Percentiles rank a stretch among this genome's conserved stretches.
These are phyloP conservation scores for Truncatella angustata DNA, from an alignment of 2,329 filamentous ascomycete species.

Conservation along the genomic window DNA sequence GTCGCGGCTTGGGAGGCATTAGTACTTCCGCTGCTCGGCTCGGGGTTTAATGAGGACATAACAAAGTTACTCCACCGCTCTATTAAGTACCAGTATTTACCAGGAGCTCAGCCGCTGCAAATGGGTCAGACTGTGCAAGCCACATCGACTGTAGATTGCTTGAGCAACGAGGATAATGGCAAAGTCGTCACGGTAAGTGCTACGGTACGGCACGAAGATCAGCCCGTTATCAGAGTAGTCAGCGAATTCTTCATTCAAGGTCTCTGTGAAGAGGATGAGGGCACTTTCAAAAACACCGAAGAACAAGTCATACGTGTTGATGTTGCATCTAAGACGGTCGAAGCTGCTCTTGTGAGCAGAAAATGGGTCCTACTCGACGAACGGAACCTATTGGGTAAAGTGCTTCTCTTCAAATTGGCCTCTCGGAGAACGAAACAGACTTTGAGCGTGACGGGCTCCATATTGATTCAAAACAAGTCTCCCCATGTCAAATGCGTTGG, in stretches of 20 bases:
- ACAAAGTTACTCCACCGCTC: constrained; percentile 95
- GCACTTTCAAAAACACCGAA: background rate
- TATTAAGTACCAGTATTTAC: constrained; percentile 97
- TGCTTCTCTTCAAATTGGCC: no score
- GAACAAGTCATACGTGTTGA: background rate
- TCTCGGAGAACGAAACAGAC: no score
- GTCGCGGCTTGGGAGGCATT: constrained; percentile 98
- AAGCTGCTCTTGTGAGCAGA: background rate
- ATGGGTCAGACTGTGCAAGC: constrained; percentile 92
- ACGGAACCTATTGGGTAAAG: no score
- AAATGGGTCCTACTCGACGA: background rate
- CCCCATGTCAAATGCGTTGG: no score
- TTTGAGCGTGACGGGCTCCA: no score
- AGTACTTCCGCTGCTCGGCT: constrained; percentile 97
- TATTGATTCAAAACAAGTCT: no score
- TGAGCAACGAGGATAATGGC: constrained; percentile 98
- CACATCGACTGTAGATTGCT: constrained; percentile 91
- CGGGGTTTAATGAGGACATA: constrained; percentile 90
- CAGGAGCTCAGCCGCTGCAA: constrained; percentile 74
- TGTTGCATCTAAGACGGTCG: background rate
- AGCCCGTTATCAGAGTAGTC: background rate
- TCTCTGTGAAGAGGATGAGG: background rate
- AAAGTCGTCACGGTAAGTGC: background rate
- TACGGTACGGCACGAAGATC: background rate
- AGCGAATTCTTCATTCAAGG: background rate